These are phyloP conservation scores for Davidsoniella neocaledoniae DNA, from an alignment of 2,329 filamentous ascomycete species.

Conservation along the genomic window DNA sequence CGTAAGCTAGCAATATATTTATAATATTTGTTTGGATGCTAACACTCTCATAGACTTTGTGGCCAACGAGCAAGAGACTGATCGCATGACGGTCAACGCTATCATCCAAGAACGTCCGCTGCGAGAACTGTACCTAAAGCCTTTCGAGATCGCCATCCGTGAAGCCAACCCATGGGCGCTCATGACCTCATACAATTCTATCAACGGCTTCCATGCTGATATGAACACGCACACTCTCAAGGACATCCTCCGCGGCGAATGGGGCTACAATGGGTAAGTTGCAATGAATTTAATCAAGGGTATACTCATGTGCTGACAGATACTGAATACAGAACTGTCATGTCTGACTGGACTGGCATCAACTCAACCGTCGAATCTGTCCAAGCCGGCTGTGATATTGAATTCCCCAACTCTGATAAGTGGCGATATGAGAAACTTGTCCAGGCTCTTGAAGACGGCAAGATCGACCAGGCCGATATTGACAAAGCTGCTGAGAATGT, in stretches of 20 bases:
- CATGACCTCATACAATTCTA: conserved; percentile 52
- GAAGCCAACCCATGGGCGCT: conserved; percentile 53
- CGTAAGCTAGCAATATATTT: conserved; percentile 26
- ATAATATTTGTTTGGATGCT: background rate
- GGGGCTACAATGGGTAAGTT: conserved; percentile 41
- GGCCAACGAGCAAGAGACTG: conserved; percentile 57
- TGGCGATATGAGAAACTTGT: conserved; percentile 41
- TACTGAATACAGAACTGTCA: conserved; percentile 27
- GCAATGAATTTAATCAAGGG: background rate
- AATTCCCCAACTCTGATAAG: conserved; percentile 39
- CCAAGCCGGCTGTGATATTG: conserved; percentile 38
- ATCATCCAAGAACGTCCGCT: conserved; percentile 47
- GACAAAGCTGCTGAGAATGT: conserved; percentile 43
- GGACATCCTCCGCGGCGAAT: conserved; percentile 42
- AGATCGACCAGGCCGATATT: conserved; percentile 31
- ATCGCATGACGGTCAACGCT: conserved; percentile 47
- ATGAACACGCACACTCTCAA: conserved; percentile 38
- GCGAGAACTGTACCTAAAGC: conserved; percentile 55
- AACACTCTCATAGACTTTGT: conserved; percentile 35
- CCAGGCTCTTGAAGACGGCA: conserved; percentile 31
- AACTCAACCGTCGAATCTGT: conserved; percentile 41
- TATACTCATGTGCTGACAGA: background rate
- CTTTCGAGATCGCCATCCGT: conserved; percentile 55
- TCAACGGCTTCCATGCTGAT: conserved; percentile 46
- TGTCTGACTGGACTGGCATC: conserved; percentile 42